A percentile compares a stretch with the other conserved stretches of the same genome.
Evolutionary conservation across 2,329 filamentous ascomycete genomes (phyloP).

Genomic region (Magnaporthiopsis rhizophila): DNA sequence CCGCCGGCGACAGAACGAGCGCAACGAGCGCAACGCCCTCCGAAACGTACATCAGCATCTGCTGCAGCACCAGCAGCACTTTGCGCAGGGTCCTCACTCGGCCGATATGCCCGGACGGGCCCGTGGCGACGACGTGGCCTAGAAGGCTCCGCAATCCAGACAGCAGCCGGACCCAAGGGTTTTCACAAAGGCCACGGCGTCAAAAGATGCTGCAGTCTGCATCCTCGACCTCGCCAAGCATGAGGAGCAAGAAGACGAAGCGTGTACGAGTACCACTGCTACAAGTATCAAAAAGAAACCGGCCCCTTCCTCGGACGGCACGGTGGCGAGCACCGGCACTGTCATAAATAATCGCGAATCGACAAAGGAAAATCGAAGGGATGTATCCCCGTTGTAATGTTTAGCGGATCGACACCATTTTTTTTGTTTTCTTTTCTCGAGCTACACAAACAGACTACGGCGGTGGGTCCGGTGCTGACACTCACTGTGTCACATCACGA

Average conservation of each 20-base stretch:
- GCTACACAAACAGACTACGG: neutral
- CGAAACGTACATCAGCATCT: too few species aligned
- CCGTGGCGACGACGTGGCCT: neutral
- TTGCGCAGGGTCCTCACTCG: neutral
- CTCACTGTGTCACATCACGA: neutral
- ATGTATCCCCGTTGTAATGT: neutral
- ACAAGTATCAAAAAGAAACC: neutral
- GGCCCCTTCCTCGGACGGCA: neutral
- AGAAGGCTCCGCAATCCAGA: neutral
- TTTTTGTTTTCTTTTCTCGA: neutral
- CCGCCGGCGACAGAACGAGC: slow-evolving; percentile 32
- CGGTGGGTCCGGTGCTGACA: neutral
- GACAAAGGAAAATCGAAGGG: neutral
- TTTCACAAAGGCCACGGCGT: neutral
- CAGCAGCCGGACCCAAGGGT: neutral
- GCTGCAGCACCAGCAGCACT: neutral
- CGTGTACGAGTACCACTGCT: neutral
- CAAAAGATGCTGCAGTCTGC: neutral
- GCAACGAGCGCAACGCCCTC: slow-evolving; percentile 10
- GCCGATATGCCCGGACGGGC: neutral
- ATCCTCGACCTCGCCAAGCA: neutral
- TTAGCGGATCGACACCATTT: neutral
- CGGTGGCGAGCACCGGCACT: neutral
- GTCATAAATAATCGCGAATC: neutral
- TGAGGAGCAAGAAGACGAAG: neutral